Evolutionary conservation across 2,329 filamentous ascomycete species (phyloP).

Genomic region (Fusarium fujikuroi): DNA sequence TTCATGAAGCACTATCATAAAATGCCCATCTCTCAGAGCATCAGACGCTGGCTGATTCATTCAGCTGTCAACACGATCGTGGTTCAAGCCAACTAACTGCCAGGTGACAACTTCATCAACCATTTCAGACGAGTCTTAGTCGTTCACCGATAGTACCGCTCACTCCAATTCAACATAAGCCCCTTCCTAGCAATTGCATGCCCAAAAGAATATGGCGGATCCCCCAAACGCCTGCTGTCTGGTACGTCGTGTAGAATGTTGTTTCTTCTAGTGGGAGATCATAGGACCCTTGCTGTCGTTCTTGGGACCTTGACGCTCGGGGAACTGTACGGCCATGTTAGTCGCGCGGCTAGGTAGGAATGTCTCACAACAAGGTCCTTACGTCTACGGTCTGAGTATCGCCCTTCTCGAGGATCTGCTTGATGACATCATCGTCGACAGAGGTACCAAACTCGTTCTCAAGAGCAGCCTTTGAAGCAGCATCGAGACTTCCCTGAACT

Average conservation of each 20-base stretch:
- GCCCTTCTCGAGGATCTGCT: slow-evolving; percentile 83
- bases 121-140: slow-evolving; percentile 19
- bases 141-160: slow-evolving; percentile 9
- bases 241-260: background rate
- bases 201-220: background rate
- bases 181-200: slow-evolving; percentile 2
- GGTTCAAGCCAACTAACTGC: background rate
- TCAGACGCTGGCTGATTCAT: slow-evolving; percentile 5
- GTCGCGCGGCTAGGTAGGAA: background rate
- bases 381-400: slow-evolving; percentile 70
- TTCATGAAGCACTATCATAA: slow-evolving; percentile 33
- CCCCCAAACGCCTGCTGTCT: slow-evolving; percentile 20
- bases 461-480: slow-evolving; percentile 77
- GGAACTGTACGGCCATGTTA: slow-evolving; percentile 54
- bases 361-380: slow-evolving; percentile 32
- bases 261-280: slow-evolving; percentile 53
- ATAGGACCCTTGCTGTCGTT: slow-evolving; percentile 63
- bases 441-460: slow-evolving; percentile 89
- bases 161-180: background rate
- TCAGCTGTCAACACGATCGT: slow-evolving; percentile 13
- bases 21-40: slow-evolving; percentile 37
- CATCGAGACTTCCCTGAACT: slow-evolving; percentile 80
- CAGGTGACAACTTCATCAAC: slow-evolving; percentile 20
- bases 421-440: slow-evolving; percentile 82
- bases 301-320: slow-evolving; percentile 62